Evolutionary conservation across 164 flowering plant genomes (phyloP).

Genomic region (Annona cherimola): DNA sequence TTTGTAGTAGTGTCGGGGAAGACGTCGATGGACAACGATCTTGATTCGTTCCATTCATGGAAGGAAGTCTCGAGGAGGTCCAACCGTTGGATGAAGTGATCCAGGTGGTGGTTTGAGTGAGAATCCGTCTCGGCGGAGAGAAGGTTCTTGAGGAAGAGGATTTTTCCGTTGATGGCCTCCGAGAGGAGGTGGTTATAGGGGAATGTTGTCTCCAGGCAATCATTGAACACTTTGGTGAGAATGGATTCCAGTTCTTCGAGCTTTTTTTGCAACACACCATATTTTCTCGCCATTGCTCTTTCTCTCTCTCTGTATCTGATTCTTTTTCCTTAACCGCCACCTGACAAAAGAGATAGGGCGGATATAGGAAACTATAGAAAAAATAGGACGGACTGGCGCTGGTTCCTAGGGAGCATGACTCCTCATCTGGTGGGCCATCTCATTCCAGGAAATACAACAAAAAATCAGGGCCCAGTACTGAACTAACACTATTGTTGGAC

Average conservation of each 20-base stretch:
- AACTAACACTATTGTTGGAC: no score
- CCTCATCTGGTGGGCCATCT: no score
- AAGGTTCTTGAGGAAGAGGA: conserved; percentile 25
- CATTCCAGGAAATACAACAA: no score
- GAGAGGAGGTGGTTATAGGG: conserved; percentile 1
- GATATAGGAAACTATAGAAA: no score
- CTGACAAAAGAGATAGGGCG: no score
- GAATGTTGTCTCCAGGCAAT: conserved; percentile 2
- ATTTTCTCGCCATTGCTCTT: conserved; percentile 12
- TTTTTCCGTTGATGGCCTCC: conserved; percentile 16
- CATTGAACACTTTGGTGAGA: conserved; percentile 15
- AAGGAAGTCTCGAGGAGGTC: conserved; percentile 20
- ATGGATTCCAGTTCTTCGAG: conserved; percentile 31
- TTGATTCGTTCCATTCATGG: conserved; percentile 14
- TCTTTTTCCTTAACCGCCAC: background rate
- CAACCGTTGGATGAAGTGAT: conserved; percentile 24
- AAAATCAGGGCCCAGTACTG: no score
- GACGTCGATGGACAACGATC: background rate
- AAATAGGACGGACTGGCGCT: no score
- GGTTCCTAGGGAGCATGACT: no score
- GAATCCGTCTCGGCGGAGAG: conserved; percentile 32
- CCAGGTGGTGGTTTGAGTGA: conserved; percentile 22
- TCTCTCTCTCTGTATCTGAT: conserved; percentile 13
- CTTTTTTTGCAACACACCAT: conserved; percentile 28
- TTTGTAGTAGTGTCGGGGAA: conserved; percentile 10